Evolutionary conservation across 352 stramenopile genomes (phyloP), one percentile per base, ranked within the genome.

Genomic region (Hyaloperonospora arabidopsidis): DNA sequence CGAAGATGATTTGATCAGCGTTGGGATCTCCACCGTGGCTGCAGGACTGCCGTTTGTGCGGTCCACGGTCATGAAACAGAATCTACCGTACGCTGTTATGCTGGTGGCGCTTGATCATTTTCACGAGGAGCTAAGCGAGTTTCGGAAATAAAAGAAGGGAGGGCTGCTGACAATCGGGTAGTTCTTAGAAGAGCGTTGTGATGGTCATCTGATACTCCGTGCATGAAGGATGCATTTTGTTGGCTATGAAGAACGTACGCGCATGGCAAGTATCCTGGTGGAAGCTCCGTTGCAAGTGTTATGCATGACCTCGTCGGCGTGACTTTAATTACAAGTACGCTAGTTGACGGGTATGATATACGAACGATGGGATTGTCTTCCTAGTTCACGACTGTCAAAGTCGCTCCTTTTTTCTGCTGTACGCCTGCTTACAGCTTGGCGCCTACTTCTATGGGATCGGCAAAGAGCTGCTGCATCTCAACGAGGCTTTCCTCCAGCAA

Each of bases 41-140:
- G 76, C 76, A 0, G 75, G 63, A 6, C 39, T 79, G 11, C 80
- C 80, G 10, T 89, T 91, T 59, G 47, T 87, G 7, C 66, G 74
- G 18, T 82, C 72, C 8, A 74, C 67, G 8, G 57, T 84, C 43
- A 79, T 91, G 61, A 79, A 79, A 15, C 74, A 86, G 59, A 88
- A 91, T 58, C 48, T 86, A 52, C 76, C 76, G 15, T 91, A 89
- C 52, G 80, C 78, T 17, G 49, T 85, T 36, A 87, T 91, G 72
- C 68, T 91, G 49, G 67, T 91, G 35, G 78, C 62, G 29, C 72
- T 91, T 1, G 80, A 91, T 48, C 76, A 89, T 45, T 91, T 91
- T 50, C 80, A 91, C 54, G 80, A 90, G 54, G 77, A 88, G 49
- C 76, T 90, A 49, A 87, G 70, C 51, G 69, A 79, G 14, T 69